Evolutionary conservation across 352 stramenopile species (phyloP).

Genomic region (Globisporangium iwayamae): DNA sequence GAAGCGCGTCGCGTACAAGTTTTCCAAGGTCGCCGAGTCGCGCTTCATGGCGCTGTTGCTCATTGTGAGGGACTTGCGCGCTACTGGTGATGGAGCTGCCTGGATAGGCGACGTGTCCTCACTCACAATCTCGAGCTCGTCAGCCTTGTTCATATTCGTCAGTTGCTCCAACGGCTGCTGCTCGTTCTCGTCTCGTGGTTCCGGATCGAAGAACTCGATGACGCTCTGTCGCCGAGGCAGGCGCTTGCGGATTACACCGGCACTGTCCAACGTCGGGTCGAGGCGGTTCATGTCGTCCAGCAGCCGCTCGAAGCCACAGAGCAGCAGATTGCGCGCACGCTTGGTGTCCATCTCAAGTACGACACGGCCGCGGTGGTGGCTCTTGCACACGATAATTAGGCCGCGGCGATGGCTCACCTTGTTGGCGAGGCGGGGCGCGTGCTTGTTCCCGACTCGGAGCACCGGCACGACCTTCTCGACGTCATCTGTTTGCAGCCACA

Average conservation of each 20-base stretch:
- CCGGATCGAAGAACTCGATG: constrained; percentile 46
- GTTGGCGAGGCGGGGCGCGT: constrained; percentile 41
- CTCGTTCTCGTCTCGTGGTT: constrained; percentile 12
- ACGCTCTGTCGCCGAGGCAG: constrained; percentile 41
- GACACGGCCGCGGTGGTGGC: constrained; percentile 54
- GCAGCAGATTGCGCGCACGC: constrained; percentile 49
- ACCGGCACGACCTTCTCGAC: constrained; percentile 56
- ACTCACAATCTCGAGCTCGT: background rate
- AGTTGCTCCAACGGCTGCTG: background rate
- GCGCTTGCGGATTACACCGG: constrained; percentile 44
- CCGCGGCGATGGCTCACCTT: constrained; percentile 65
- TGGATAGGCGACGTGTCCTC: background rate
- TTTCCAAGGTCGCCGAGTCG: constrained; percentile 29
- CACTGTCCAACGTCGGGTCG: constrained; percentile 37
- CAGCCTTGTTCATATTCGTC: background rate
- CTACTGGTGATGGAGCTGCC: background rate
- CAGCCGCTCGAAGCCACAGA: constrained; percentile 53
- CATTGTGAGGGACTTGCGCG: background rate
- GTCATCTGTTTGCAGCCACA: constrained; percentile 37
- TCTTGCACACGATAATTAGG: constrained; percentile 66
- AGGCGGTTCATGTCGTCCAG: constrained; percentile 45
- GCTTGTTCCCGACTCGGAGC: constrained; percentile 43
- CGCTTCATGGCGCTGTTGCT: background rate
- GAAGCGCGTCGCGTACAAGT: constrained; percentile 66
- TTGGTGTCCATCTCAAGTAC: constrained; percentile 62